Conservation (phyloP, 495 filamentous ascomycete species). For the Xylaria nigripes region DNA sequence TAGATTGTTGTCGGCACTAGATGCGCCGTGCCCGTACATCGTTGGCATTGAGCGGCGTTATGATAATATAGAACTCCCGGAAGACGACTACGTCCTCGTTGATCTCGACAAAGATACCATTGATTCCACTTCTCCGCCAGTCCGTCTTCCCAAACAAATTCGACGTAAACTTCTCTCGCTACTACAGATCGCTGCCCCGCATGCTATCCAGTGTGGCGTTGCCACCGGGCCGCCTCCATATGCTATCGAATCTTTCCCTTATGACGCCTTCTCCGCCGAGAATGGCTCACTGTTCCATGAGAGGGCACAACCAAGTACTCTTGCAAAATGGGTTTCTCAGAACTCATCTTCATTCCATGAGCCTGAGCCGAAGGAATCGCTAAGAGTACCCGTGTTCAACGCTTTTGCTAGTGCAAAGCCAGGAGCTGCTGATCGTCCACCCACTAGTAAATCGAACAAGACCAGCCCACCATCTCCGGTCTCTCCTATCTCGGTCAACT, state of each 20-base stretch:
- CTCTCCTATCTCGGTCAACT: constrained; percentile 74
- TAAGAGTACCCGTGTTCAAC: constrained; percentile 62
- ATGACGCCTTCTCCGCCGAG: constrained; percentile 81
- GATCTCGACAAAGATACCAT: constrained; percentile 88
- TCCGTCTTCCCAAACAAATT: constrained; percentile 75
- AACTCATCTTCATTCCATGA: constrained; percentile 83
- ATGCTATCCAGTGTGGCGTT: constrained; percentile 80
- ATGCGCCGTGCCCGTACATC: constrained; percentile 95
- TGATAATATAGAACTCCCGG: constrained; percentile 81
- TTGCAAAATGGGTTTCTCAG: constrained; percentile 77
- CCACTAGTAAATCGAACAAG: constrained; percentile 69
- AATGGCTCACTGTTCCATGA: constrained; percentile 69
- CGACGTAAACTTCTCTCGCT: constrained; percentile 82
- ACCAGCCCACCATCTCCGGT: constrained; percentile 75
- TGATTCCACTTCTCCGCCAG: constrained; percentile 65
- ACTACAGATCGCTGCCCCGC: constrained; percentile 82
- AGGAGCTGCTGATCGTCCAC: constrained; percentile 65
- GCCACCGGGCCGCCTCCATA: constrained; percentile 84
- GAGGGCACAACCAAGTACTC: constrained; percentile 56
- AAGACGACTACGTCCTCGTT: constrained; percentile 94
- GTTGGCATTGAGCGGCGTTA: constrained; percentile 92
- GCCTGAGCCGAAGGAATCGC: constrained; percentile 43
- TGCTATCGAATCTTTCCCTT: constrained; percentile 84
- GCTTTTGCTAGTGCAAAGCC: constrained; percentile 74
- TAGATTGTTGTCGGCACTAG: constrained; percentile 76